Evolutionary conservation across 768 basidiomycete genomes (phyloP), one percentile per base, ranked within the genome.

Genomic region (Panellus pusillus): DNA sequence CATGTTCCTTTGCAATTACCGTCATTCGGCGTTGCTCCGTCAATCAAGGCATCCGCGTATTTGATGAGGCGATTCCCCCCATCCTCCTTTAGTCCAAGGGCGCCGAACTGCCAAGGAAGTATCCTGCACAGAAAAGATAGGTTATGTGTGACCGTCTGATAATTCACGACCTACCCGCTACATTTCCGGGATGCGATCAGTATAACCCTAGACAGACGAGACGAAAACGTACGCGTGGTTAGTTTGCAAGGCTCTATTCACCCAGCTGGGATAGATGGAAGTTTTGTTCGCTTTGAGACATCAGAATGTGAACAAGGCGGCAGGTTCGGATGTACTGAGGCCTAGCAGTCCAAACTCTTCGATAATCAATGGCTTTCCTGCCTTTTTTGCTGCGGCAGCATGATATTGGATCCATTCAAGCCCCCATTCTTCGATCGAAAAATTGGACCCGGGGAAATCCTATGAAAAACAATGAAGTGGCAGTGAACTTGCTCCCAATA

Each of bases 341-440:
- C 76, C 76, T 28, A 60, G 62, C 1, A 82, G 69, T 8, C 84
- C 84, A 61, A 86, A 86, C 59, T 86, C 85, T 62, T 87, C 85
- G 45, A 84, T 62, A 46, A 86, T 70, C 18, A 84, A 74, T 0
- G 86, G 84, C 65, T 88, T 87, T 60, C 77, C 75, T 37, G 74
- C 76, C 47, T 69, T 73, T 55, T 74, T 74, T 0, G 81, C 79
- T 28, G 79, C 81, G 81, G 54, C 4, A 31, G 74, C 77, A 61
- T 87, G 84, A 51, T 78, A 72, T 31, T 72, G 65, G 58, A 87
- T 84, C 84, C 84, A 87, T 14, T 72, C 68, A 11, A 77, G 68
- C 15, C 82, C 83, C 79, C 79, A 84, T 17, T 64, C 65, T 51
- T 77, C 73, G 36, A 75, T 66, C 9, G 75, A 73, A 61, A 76